A percentile compares a stretch with the other conserved stretches of the same genome.
Conservation (phyloP, 1,284 basidiomycete genomes). For the Naganishia cerealis region DNA sequence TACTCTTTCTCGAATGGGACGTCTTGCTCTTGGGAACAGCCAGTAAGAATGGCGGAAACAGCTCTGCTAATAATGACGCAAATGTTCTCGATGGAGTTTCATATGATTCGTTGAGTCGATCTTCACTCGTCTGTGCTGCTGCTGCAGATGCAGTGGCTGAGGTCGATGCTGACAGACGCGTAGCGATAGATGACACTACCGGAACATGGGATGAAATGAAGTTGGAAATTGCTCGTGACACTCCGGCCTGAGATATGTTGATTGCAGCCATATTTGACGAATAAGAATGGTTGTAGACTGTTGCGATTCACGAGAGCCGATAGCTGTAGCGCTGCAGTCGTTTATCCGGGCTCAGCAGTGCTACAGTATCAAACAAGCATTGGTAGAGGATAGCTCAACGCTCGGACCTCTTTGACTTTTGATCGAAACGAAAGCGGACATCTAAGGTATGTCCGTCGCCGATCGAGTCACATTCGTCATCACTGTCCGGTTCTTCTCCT, state of each 20-base stretch:
- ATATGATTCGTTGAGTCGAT: not conserved
- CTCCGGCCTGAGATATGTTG: slow-evolving; percentile 30
- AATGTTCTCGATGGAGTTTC: slow-evolving; percentile 31
- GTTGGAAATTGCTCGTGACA: slow-evolving; percentile 32
- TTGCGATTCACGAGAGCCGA: not conserved
- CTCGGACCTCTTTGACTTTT: not conserved
- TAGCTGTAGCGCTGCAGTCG: not conserved
- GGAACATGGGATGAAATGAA: slow-evolving; percentile 36
- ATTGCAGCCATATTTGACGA: slow-evolving; percentile 37
- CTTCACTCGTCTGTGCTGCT: slow-evolving; percentile 24
- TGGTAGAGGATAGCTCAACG: not conserved
- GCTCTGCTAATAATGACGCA: slow-evolving; percentile 65
- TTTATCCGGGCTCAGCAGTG: not conserved
- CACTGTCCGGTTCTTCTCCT: not conserved
- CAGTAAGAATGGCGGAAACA: slow-evolving; percentile 82
- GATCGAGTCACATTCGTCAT: slow-evolving; percentile 2
- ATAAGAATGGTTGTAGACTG: not conserved
- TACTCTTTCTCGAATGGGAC: slow-evolving; percentile 90
- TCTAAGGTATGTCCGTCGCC: not conserved
- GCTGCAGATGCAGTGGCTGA: slow-evolving; percentile 9
- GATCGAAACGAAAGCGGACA: slow-evolving; percentile 3
- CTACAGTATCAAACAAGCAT: not conserved
- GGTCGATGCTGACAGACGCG: slow-evolving; percentile 12
- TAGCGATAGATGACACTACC: slow-evolving; percentile 26
- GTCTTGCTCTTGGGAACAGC: slow-evolving; percentile 95